Percentiles rank a stretch among this genome's conserved stretches.
phyloP scores from a whole-genome alignment of 352 stramenopile species.

The Phytophthora tubulina region DNA sequence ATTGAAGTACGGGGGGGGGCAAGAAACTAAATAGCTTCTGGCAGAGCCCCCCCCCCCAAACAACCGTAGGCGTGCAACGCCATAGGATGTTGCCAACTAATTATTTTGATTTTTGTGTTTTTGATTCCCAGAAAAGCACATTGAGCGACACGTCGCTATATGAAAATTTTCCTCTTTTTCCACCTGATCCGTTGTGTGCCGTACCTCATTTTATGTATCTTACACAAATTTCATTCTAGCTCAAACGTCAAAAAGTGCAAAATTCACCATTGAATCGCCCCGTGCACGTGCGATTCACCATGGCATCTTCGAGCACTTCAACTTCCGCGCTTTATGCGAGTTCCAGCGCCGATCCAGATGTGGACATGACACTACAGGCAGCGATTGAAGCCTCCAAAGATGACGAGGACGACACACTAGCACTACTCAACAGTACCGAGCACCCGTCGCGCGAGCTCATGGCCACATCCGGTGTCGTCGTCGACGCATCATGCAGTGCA shows the following conservation, averaged over 20 bases:
- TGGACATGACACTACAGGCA: conserved; percentile 12
- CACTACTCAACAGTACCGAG: conserved; percentile 6
- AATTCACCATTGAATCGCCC: conserved; percentile 21
- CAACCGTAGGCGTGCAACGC: too few species aligned
- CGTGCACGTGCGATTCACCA: conserved; percentile 7
- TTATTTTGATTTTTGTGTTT: too few species aligned
- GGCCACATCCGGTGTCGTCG: background rate
- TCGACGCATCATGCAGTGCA: background rate
- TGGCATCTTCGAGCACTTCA: conserved; percentile 8
- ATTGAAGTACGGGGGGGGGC: too few species aligned
- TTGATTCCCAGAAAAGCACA: too few species aligned
- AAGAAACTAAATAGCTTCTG: too few species aligned
- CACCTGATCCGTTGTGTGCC: too few species aligned
- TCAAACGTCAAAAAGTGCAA: background rate
- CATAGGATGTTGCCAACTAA: too few species aligned
- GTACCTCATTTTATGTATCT: too few species aligned
- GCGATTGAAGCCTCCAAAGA: conserved; percentile 15
- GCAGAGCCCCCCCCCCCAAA: too few species aligned
- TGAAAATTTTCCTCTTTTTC: too few species aligned
- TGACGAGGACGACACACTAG: conserved; percentile 7
- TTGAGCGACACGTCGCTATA: too few species aligned
- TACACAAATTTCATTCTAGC: too few species aligned
- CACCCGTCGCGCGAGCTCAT: conserved; percentile 6
- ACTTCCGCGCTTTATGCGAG: background rate
- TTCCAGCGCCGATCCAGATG: conserved; percentile 15